Percentiles rank a stretch among this genome's conserved stretches.
Evolutionary conservation across 2,329 filamentous ascomycete genomes (phyloP).

Genomic region (Annulohypoxylon truncatum): DNA sequence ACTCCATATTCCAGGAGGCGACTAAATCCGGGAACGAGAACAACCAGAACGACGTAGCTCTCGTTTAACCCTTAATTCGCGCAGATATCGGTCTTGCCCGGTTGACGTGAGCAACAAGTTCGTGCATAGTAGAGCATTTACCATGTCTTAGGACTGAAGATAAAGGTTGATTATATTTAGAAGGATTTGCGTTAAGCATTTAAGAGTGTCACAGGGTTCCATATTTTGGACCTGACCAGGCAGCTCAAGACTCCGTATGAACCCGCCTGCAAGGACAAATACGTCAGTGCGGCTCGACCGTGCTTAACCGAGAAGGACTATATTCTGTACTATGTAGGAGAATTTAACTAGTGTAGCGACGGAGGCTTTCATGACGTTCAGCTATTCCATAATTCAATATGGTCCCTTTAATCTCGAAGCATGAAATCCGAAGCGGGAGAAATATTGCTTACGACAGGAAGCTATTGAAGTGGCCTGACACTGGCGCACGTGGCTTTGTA

Average conservation of each 20-base stretch:
- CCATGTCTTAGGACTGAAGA: conserved; percentile 4
- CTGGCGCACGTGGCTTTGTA: conserved; percentile 26
- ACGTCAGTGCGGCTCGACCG: conserved; percentile 23
- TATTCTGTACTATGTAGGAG: background rate
- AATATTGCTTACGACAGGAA: conserved; percentile 22
- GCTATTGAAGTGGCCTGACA: conserved; percentile 20
- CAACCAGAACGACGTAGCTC: background rate
- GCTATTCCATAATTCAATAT: background rate
- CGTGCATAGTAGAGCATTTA: conserved; percentile 3
- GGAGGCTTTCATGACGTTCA: conserved; percentile 8
- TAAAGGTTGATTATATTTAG: conserved; percentile 29
- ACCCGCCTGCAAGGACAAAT: conserved; percentile 1
- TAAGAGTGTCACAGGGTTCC: conserved; percentile 18
- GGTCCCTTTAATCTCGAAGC: conserved; percentile 5
- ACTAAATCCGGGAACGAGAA: background rate
- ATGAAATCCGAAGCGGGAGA: conserved; percentile 12
- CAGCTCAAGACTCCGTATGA: conserved; percentile 1
- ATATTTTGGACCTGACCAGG: conserved; percentile 7
- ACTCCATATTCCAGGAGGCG: background rate
- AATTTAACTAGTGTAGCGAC: background rate
- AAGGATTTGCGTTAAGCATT: conserved; percentile 23
- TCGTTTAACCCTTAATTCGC: conserved; percentile 6
- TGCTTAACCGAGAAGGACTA: conserved; percentile 25
- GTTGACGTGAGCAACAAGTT: background rate
- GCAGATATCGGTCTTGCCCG: conserved; percentile 1